A percentile compares a stretch with the other conserved stretches of the same genome.
phyloP scores from a whole-genome alignment of 2,329 filamentous ascomycete species.

The Acarospora socialis region DNA sequence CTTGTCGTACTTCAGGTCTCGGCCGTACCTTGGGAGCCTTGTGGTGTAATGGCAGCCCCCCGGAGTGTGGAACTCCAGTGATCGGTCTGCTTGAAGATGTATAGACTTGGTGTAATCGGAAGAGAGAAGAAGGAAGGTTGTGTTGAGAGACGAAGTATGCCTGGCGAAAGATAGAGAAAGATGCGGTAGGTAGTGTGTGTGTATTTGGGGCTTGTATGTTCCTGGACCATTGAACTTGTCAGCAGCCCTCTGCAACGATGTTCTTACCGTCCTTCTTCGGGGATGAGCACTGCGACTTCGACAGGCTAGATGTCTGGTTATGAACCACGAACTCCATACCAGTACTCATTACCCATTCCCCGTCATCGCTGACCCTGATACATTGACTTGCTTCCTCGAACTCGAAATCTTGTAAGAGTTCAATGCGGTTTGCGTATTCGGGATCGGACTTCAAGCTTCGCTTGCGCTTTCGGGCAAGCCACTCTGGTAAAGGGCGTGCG shows the following conservation, averaged over 20 bases:
- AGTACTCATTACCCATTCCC: slow-evolving; percentile 93
- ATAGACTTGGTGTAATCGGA: slow-evolving; percentile 88
- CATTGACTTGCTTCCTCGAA: slow-evolving; percentile 93
- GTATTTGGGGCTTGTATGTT: slow-evolving; percentile 68
- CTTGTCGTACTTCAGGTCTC: slow-evolving; percentile 75
- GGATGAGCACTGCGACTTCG: no score
- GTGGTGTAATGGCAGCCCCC: slow-evolving; percentile 76
- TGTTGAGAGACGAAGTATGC: slow-evolving; percentile 83
- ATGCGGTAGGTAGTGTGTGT: slow-evolving; percentile 88
- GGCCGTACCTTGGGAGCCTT: slow-evolving; percentile 82
- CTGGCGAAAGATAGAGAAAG: slow-evolving; percentile 85
- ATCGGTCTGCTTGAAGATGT: slow-evolving; percentile 82
- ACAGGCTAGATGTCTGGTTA: no score
- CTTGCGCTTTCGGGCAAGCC: slow-evolving; percentile 82
- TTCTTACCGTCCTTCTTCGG: no score
- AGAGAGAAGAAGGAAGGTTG: slow-evolving; percentile 78
- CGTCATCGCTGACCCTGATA: slow-evolving; percentile 82
- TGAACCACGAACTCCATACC: no score
- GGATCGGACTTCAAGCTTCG: slow-evolving; percentile 81
- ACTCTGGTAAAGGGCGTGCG: slow-evolving; percentile 79
- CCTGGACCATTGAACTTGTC: no score
- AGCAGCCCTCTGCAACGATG: slow-evolving; percentile 6
- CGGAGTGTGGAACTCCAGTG: slow-evolving; percentile 83
- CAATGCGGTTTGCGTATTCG: slow-evolving; percentile 85
- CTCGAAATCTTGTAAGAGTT: slow-evolving; percentile 92